Conservation (phyloP, 1,284 basidiomycete species). For the Ustilago lituana region DNA sequence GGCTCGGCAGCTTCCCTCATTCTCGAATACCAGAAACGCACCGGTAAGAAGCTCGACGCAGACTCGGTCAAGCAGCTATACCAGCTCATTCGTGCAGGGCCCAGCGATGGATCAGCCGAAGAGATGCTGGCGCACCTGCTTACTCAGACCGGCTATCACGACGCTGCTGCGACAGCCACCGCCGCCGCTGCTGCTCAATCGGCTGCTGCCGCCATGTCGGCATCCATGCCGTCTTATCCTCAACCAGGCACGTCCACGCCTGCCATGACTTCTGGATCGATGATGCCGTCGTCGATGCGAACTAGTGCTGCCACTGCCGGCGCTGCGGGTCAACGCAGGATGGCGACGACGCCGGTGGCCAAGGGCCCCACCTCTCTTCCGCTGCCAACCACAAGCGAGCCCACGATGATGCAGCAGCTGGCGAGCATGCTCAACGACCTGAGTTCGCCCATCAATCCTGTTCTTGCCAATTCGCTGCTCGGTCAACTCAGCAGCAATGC, state of each 20-base stretch:
- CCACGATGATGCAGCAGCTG: constrained; percentile 51
- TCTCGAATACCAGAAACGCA: constrained; percentile 56
- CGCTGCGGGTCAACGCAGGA: constrained; percentile 15
- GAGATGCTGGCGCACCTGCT: constrained; percentile 44
- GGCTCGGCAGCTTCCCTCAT: constrained; percentile 54
- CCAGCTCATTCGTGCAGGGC: constrained; percentile 34
- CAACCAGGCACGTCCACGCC: constrained; percentile 9
- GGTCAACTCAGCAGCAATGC: constrained; percentile 48
- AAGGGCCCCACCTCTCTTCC: constrained; percentile 38
- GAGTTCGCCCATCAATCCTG: constrained; percentile 45
- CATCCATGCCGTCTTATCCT: constrained; percentile 22
- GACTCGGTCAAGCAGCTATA: constrained; percentile 28
- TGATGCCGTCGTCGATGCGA: constrained; percentile 10
- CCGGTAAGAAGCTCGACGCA: constrained; percentile 43
- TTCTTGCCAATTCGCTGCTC: constrained; percentile 41
- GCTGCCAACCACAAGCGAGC: constrained; percentile 39
- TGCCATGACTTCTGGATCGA: constrained; percentile 3
- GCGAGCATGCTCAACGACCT: constrained; percentile 50
- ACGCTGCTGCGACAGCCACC: constrained; percentile 43
- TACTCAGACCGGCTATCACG: constrained; percentile 39
- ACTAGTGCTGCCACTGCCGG: constrained; percentile 5
- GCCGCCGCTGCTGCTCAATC: constrained; percentile 29
- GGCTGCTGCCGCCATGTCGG: constrained; percentile 28
- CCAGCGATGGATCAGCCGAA: constrained; percentile 39
- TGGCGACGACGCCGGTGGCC: constrained; percentile 15